Evolutionary conservation across 2,329 filamentous ascomycete species (phyloP).

Genomic region (Penicillium crustosum): DNA sequence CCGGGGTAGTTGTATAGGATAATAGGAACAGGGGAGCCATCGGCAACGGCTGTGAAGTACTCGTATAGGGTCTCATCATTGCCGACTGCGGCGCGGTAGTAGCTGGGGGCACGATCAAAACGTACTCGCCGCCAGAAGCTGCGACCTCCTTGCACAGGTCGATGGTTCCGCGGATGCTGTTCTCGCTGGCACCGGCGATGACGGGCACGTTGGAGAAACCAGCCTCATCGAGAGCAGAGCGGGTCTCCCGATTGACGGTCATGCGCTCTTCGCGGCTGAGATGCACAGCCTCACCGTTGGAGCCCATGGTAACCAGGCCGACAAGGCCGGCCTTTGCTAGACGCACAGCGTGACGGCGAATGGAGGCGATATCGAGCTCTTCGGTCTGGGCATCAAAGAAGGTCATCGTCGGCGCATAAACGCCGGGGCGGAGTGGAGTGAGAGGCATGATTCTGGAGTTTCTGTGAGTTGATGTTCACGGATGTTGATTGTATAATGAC

Average conservation of each 20-base stretch:
- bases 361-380: conserved; percentile 75
- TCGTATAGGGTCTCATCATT: conserved; percentile 71
- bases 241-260: conserved; percentile 72
- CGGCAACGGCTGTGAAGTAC: conserved; percentile 74
- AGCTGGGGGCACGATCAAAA: conserved; percentile 75
- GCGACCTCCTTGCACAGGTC: conserved; percentile 67
- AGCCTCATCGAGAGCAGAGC: conserved; percentile 77
- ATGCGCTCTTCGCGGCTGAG: conserved; percentile 75
- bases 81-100: conserved; percentile 72
- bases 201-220: conserved; percentile 75
- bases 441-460: conserved; percentile 33
- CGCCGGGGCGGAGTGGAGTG: conserved; percentile 72
- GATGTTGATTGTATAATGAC: not conserved
- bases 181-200: conserved; percentile 78
- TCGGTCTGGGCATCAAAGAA: conserved; percentile 84
- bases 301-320: conserved; percentile 83
- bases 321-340: conserved; percentile 75
- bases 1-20: conserved; percentile 91
- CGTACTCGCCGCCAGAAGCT: conserved; percentile 74
- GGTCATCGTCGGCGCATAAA: conserved; percentile 87
- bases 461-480: not conserved
- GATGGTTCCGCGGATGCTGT: conserved; percentile 78
- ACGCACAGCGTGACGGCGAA: conserved; percentile 77
- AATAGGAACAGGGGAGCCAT: conserved; percentile 72
- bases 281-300: conserved; percentile 86